Percentiles rank a stretch among this genome's conserved stretches.
Conservation (phyloP, 305 asterid genomes). For the Fraxinus greggii region DNA sequence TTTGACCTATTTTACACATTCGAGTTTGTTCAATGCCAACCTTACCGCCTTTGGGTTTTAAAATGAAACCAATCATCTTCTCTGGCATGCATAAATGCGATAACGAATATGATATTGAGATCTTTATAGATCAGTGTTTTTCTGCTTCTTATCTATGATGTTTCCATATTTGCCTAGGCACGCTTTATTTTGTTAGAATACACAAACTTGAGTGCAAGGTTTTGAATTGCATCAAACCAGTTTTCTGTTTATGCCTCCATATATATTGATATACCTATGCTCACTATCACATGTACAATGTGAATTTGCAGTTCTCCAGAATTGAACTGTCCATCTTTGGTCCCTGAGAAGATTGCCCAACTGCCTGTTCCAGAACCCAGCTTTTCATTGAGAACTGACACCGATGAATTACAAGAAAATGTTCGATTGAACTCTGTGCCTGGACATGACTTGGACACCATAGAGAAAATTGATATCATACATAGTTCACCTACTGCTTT, state of each 20-base stretch:
- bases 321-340: slow-evolving; percentile 45
- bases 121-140: neutral
- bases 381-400: slow-evolving; percentile 41
- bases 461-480: slow-evolving; percentile 44
- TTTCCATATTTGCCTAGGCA: neutral
- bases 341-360: slow-evolving; percentile 47
- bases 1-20: neutral
- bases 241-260: slow-evolving; percentile 3
- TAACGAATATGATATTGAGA: neutral
- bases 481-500: slow-evolving; percentile 51
- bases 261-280: slow-evolving; percentile 11
- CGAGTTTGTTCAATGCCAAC: neutral
- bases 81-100: neutral
- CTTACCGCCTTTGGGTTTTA: neutral
- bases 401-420: slow-evolving; percentile 49
- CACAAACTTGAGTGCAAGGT: neutral
- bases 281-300: slow-evolving; percentile 24
- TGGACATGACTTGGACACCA: slow-evolving; percentile 36
- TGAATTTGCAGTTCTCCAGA: slow-evolving; percentile 66
- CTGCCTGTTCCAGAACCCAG: slow-evolving; percentile 47
- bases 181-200: neutral
- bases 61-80: neutral
- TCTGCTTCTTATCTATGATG: neutral
- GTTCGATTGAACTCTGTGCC: slow-evolving; percentile 49
- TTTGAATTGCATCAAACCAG: slow-evolving; percentile 16